Evolutionary conservation across 306 rosid genomes (phyloP).

Genomic region (Ceratonia siliqua): DNA sequence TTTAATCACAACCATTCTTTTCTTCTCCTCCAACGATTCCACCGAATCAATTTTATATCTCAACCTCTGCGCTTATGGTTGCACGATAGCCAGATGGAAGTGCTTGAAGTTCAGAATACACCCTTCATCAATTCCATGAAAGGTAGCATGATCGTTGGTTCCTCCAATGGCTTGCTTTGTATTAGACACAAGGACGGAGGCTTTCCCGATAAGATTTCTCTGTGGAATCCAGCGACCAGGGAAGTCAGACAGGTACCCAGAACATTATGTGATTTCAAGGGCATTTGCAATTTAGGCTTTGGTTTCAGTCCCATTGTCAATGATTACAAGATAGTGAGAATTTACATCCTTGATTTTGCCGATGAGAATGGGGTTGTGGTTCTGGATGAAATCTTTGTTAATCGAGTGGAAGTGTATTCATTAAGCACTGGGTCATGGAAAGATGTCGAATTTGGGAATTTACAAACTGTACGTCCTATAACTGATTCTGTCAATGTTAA

Average conservation of each 20-base stretch:
- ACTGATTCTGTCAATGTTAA: background rate
- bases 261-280: background rate
- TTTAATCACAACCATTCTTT: background rate
- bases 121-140: background rate
- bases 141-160: background rate
- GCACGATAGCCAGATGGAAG: background rate
- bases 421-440: constrained; percentile 14
- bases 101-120: background rate
- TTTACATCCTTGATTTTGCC: background rate
- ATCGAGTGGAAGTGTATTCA: constrained; percentile 5
- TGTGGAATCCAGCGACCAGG: constrained; percentile 16
- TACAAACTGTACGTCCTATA: background rate
- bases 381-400: background rate
- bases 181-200: background rate
- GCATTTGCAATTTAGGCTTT: background rate
- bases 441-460: background rate
- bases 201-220: background rate
- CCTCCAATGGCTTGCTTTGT: constrained; percentile 27
- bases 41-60: background rate
- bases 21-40: constrained; percentile 23
- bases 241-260: background rate
- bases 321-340: constrained; percentile 32
- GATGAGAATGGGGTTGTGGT: background rate
- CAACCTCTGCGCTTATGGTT: background rate
- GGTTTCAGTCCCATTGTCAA: constrained; percentile 14